phyloP scores from a whole-genome alignment of 164 flowering plant genomes.

The Saururus chinensis region DNA sequence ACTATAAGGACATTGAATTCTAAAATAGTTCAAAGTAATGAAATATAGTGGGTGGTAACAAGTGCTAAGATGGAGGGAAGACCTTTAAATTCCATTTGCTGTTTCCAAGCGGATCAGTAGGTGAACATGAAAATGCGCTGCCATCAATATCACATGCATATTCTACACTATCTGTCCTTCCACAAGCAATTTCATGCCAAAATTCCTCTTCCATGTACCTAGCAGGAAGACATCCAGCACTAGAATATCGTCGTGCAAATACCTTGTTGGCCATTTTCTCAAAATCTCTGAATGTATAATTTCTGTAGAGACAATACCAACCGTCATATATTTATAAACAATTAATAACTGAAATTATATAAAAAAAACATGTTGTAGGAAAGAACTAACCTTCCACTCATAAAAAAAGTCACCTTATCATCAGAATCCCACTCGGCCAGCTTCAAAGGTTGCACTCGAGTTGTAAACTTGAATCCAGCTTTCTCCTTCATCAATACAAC shows the following conservation, averaged over 20 bases:
- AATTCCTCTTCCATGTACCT: conserved; percentile 89
- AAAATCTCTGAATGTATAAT: conserved; percentile 83
- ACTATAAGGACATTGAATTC: not conserved
- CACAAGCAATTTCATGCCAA: conserved; percentile 94
- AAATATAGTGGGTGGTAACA: not conserved
- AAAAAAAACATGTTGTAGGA: not conserved
- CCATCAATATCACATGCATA: conserved; percentile 99
- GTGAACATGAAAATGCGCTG: conserved; percentile 96
- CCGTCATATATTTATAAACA: not conserved
- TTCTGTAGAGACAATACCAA: conserved; percentile 43
- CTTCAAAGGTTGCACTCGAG: conserved; percentile 95
- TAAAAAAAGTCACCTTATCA: conserved; percentile 86
- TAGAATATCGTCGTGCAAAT: conserved; percentile 85
- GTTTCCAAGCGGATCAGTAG: conserved; percentile 70
- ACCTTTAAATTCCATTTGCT: conserved; percentile 99
- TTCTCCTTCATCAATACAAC: conserved; percentile 88
- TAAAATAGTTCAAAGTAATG: not conserved
- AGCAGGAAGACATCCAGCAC: conserved; percentile 84
- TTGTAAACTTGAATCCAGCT: conserved; percentile 82
- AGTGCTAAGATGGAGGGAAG: not conserved
- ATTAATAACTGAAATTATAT: not conserved
- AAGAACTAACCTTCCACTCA: conserved; percentile 79
- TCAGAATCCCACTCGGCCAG: conserved; percentile 92
- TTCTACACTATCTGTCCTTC: conserved; percentile 88
- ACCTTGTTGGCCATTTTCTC: conserved; percentile 99